phyloP scores from a whole-genome alignment of 2,329 filamentous ascomycete species.

The Fusarium annulatum region DNA sequence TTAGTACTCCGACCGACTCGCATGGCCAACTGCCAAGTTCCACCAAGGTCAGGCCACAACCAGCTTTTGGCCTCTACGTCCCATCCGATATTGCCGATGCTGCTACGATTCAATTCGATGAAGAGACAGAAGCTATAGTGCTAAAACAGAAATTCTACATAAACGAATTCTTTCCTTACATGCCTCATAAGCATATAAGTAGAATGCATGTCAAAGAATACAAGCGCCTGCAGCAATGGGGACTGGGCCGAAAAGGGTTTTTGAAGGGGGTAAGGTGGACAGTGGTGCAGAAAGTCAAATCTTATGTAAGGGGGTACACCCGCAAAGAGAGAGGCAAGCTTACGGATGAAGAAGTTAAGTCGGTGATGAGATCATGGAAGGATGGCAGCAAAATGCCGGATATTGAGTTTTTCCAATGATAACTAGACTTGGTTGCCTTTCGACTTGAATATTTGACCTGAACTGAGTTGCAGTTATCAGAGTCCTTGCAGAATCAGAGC shows the following conservation, averaged over 20 bases:
- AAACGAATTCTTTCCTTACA: background rate
- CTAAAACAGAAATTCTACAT: background rate
- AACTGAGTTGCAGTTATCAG: fast-evolving
- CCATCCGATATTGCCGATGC: background rate
- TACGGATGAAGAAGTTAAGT: background rate
- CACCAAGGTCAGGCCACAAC: fast-evolving
- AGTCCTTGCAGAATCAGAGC: fast-evolving
- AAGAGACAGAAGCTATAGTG: background rate
- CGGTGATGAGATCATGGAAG: background rate
- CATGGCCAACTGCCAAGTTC: background rate
- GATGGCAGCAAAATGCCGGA: background rate
- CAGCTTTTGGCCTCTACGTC: background rate
- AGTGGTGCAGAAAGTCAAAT: background rate
- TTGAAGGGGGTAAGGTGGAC: background rate
- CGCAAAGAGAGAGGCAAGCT: background rate
- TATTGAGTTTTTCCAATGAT: background rate
- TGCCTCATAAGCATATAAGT: background rate
- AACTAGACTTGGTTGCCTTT: background rate
- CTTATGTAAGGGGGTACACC: background rate
- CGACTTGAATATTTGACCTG: background rate
- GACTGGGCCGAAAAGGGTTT: background rate
- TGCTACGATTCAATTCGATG: background rate
- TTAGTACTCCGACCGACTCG: background rate
- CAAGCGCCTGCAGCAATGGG: background rate
- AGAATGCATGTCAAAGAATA: background rate